Evolutionary conservation across 2,329 filamentous ascomycete species (phyloP).

Genomic region (Fusarium udum): DNA sequence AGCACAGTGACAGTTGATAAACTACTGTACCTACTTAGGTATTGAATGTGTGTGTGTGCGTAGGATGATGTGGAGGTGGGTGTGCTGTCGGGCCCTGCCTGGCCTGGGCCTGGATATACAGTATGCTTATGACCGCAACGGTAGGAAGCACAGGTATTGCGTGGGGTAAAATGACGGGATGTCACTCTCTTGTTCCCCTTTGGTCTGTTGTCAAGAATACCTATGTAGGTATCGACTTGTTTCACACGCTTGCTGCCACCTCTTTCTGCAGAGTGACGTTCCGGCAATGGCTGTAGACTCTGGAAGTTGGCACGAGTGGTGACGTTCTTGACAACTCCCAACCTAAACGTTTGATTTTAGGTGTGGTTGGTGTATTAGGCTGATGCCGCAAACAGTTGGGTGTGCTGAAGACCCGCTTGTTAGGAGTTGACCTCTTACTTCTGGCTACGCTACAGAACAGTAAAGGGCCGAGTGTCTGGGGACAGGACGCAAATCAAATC

Average conservation of each 20-base stretch:
- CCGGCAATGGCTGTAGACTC: not conserved
- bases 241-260: conserved; percentile 16
- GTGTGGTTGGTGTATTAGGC: conserved; percentile 21
- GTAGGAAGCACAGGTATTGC: not conserved
- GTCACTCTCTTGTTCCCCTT: conserved; percentile 12
- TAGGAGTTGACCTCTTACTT: not conserved
- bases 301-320: conserved; percentile 20
- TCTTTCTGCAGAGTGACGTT: conserved; percentile 30
- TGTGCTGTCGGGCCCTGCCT: conserved; percentile 13
- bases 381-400: conserved; percentile 20
- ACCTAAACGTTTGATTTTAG: not conserved
- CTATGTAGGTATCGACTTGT: not conserved
- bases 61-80: not conserved
- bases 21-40: conserved; percentile 8
- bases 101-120: conserved; percentile 10
- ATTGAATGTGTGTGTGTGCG: not conserved
- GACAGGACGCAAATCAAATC: not conserved
- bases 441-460: not conserved
- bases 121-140: conserved; percentile 12
- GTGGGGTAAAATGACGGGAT: conserved; percentile 30
- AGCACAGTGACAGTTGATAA: conserved; percentile 6
- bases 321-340: conserved; percentile 23
- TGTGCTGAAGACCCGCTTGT: not conserved
- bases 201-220: conserved; percentile 4
- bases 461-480: conserved; percentile 28